Evolutionary conservation across 108 stramenopile genomes (phyloP).

Genomic region (Cyclotella choctawhatcheeana): DNA sequence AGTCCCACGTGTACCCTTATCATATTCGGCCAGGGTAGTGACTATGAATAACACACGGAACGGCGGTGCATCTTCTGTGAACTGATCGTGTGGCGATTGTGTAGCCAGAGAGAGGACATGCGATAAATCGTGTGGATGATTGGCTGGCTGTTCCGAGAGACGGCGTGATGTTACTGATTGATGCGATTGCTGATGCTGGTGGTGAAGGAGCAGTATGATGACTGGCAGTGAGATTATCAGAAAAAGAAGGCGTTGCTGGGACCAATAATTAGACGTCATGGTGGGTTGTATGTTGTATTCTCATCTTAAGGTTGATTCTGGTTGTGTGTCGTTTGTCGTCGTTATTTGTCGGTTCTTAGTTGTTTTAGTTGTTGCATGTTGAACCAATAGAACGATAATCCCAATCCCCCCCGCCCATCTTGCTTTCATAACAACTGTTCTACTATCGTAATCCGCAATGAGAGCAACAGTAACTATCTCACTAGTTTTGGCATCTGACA

Average conservation of each 20-base stretch:
- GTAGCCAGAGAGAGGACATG: slow-evolving; percentile 46
- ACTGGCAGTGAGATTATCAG: background rate
- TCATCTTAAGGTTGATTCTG: too few relatives aligned
- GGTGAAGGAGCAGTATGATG: background rate
- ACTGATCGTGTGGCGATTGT: slow-evolving; percentile 20
- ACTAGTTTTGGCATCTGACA: background rate
- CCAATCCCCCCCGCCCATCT: too few relatives aligned
- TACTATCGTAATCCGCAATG: background rate
- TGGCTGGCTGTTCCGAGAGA: background rate
- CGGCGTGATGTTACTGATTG: background rate
- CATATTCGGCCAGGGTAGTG: slow-evolving; percentile 75
- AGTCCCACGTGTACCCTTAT: slow-evolving; percentile 62
- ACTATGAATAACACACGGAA: slow-evolving; percentile 71
- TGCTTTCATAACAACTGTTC: background rate
- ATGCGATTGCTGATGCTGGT: background rate
- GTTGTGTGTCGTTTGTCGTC: too few relatives aligned
- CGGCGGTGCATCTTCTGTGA: slow-evolving; percentile 32
- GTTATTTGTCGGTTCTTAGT: too few relatives aligned
- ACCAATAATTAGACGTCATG: slow-evolving; percentile 8
- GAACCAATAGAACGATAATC: too few relatives aligned
- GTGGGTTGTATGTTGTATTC: too few relatives aligned
- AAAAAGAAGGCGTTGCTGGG: background rate
- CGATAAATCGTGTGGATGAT: slow-evolving; percentile 25
- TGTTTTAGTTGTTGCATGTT: too few relatives aligned
- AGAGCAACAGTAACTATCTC: background rate